These are phyloP conservation scores for Aspergillus luchuensis DNA, from an alignment of 2,329 filamentous ascomycete species.

Conservation along the genomic window DNA sequence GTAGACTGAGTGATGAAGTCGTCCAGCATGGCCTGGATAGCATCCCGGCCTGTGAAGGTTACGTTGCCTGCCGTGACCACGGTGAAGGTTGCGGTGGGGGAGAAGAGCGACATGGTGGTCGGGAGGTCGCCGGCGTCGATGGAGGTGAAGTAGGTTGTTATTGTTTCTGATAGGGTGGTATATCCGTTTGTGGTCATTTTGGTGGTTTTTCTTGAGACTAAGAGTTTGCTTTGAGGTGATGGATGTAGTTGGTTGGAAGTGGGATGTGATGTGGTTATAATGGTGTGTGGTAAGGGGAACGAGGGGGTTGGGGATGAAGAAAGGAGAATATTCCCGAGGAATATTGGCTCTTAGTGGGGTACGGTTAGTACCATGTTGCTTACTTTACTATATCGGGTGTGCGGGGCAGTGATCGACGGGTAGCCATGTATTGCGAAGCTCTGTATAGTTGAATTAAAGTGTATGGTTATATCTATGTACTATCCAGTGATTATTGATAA, in stretches of 20 bases:
- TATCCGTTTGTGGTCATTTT: background rate
- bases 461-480: background rate
- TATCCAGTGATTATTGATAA: background rate
- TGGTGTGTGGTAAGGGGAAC: background rate
- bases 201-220: background rate
- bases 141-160: constrained; percentile 1
- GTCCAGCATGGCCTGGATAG: constrained; percentile 2
- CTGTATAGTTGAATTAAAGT: background rate
- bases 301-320: background rate
- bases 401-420: too few species aligned
- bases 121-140: constrained; percentile 5
- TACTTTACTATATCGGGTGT: too few species aligned
- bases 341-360: too few species aligned
- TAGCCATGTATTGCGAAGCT: background rate
- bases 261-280: too few species aligned
- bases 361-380: too few species aligned
- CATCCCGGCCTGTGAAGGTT: constrained; percentile 1
- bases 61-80: constrained; percentile 1
- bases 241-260: background rate
- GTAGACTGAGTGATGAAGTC: background rate
- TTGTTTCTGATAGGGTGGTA: background rate
- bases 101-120: background rate
- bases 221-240: background rate
- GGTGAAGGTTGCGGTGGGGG: constrained; percentile 11
- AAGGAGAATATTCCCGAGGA: background rate